Conservation (phyloP, 805 yeast species). For the Saccharomycopsis javanensis region DNA sequence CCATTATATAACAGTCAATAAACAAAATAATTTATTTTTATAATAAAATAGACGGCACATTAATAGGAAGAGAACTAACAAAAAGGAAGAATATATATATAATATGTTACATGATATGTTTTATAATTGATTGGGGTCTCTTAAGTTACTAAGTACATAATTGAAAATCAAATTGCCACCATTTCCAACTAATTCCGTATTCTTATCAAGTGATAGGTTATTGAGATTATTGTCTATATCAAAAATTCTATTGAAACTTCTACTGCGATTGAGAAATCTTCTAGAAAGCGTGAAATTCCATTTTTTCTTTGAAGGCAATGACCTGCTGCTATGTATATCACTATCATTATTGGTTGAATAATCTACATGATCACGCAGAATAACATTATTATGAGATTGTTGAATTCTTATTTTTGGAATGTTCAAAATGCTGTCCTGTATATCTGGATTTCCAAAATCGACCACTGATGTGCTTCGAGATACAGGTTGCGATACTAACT, state of each 20-base stretch:
- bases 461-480: slow-evolving; percentile 12
- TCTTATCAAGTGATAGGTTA: background rate
- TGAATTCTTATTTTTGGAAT: background rate
- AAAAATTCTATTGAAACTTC: slow-evolving; percentile 10
- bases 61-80: background rate
- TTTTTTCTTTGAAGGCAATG: slow-evolving; percentile 4
- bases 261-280: slow-evolving; percentile 3
- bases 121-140: background rate
- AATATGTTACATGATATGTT: too few species aligned
- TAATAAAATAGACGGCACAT: background rate
- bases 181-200: slow-evolving; percentile 17
- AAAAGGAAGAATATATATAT: background rate
- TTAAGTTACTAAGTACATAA: slow-evolving; percentile 2
- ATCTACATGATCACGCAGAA: too few species aligned
- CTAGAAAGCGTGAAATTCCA: background rate
- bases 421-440: background rate
- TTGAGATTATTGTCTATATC: slow-evolving; percentile 6
- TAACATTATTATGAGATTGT: background rate
- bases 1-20: background rate
- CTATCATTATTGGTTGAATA: background rate
- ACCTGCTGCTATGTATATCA: slow-evolving; percentile 7
- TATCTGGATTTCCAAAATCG: background rate
- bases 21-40: background rate
- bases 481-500: background rate
- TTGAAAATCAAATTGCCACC: slow-evolving; percentile 15